A percentile compares a stretch with the other conserved stretches of the same genome.
Conservation (phyloP, 345 rosid genomes). For the Raphanus sativus region DNA sequence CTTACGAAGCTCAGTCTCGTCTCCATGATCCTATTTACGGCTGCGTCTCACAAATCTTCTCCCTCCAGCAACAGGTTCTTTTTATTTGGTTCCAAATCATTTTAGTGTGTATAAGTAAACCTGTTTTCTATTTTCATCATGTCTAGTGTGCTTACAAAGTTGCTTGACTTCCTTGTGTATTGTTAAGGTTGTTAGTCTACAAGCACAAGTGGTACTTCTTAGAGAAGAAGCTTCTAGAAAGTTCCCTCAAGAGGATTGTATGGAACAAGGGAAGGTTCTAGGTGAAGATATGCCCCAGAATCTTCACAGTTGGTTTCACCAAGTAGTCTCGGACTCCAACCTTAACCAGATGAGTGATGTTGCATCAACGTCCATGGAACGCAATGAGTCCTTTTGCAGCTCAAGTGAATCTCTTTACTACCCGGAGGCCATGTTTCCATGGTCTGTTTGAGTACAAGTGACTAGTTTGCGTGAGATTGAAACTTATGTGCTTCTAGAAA, state of each 20-base stretch:
- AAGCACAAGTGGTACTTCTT: slow-evolving; percentile 73
- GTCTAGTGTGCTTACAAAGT: slow-evolving; percentile 20
- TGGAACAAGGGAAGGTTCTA: slow-evolving; percentile 36
- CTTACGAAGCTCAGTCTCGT: slow-evolving; percentile 96
- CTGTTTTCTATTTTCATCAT: not conserved
- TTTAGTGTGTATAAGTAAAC: not conserved
- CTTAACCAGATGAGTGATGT: slow-evolving; percentile 7
- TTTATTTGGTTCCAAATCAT: not conserved
- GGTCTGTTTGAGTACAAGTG: slow-evolving; percentile 28
- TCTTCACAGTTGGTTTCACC: slow-evolving; percentile 56
- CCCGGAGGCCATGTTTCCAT: slow-evolving; percentile 17
- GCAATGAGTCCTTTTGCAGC: slow-evolving; percentile 23
- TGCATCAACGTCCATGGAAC: slow-evolving; percentile 10
- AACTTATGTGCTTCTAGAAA: not conserved
- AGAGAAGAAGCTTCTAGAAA: slow-evolving; percentile 72
- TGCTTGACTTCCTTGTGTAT: not conserved
- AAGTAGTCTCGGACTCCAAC: slow-evolving; percentile 36
- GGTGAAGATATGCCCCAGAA: slow-evolving; percentile 44
- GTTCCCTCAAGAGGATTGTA: slow-evolving; percentile 46
- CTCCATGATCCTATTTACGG: slow-evolving; percentile 96
- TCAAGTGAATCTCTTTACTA: slow-evolving; percentile 33
- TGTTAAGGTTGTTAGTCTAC: slow-evolving; percentile 77
- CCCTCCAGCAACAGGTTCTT: slow-evolving; percentile 90
- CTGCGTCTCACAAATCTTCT: slow-evolving; percentile 93
- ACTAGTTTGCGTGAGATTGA: not conserved